Evolutionary conservation across 2,329 filamentous ascomycete genomes (phyloP), one percentile per base, ranked within the genome.

Genomic region (Xylariaceae sp.): DNA sequence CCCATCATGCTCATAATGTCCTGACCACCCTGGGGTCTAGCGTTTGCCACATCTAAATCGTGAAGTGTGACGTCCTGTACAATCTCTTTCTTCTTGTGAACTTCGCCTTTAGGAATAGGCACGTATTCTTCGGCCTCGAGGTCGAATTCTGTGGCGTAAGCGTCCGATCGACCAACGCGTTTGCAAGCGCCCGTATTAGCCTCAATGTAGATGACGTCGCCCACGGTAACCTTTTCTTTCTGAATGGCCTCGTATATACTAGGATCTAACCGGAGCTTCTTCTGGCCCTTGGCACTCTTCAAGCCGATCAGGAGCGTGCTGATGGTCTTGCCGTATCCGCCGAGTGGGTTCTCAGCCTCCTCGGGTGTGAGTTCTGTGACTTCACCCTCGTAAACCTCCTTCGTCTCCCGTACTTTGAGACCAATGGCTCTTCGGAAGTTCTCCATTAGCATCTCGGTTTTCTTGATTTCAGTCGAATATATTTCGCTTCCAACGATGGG

Each of bases 1-100:
- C 94, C 94, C 92, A 99, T 97, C 94, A 99, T 97, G 77, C 91
- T 96, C 91, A 99, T 97, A 63, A 99, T 95, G 72, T 99, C 94
- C 78, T 99, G 94, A 44, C 94, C 94, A 51, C 94, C 94, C 76
- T 97, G 91, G 3, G 94, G 94, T 66, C 92, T 80, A 11, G 94
- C 88, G 68, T 99, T 99, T 61, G 94, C 94, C 60, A 97, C 87
- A 68, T 99, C 94, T 54, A 99, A 79, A 69, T 99, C 94, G 72
- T 99, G 94, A 61, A 99, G 80, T 45, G 94, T 96, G 60, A 99
- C 94, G 68, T 99, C 94, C 72, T 99, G 94, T 37, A 99, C 94
- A 64, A 99, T 95, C 75, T 99, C 94, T 79, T 99, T 99, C 84
- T 96, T 97, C 83, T 99, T 99, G 79, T 97, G 94, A 51, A 99